Evolutionary conservation across 139 green algal genomes (phyloP), one percentile per base, ranked within the genome.

Genomic region (Tetratostichococcus sp.): DNA sequence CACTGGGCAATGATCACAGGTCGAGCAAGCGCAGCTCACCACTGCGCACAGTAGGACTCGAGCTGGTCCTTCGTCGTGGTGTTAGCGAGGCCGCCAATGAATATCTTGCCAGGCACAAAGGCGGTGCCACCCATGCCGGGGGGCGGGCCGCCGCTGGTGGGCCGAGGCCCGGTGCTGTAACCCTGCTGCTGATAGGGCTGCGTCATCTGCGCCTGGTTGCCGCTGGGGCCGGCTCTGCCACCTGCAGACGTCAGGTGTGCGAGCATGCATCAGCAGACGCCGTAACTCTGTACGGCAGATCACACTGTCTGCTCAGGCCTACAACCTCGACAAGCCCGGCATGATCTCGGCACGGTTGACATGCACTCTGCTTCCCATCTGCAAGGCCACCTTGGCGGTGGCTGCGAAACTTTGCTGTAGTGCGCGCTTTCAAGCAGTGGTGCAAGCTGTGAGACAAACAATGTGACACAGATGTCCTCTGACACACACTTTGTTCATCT

Each of bases 51-150:
- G 73, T 93, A 93, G 11, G 50, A 62, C 1, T 80, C 71, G 3
- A 75, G 23, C 58, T 92, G 68, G 2, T 77, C 79, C 31, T 92
- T 86, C n/a, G 77, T 87, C 22, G 80, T 88, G 3, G 77, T 82
- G 31, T 82, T 77, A 23, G 76, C 69, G 19, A 92, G 32, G 26
- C 89, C 89, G 31, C 89, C 89, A 14, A 93, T 70, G 79, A 93
- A 93, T 0, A 90, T 78, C 79, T 90, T 93, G 32, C 86, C 88
- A 28, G 86, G 74, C 32, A 84, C 77, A 31, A 85, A 88, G 14
- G 72, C 33, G 33, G 58, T 23, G 33, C 31, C 59, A 34, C 58
- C 58, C 28, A 65, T 66, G 8, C 58, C 59, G n/a, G 58, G 58
- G 23, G 50, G 50, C 31, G 39, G 43, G 25, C 57, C 72, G 26